phyloP scores from a whole-genome alignment of 2,329 filamentous ascomycete genomes.

The Plectosphaerella sp. region DNA sequence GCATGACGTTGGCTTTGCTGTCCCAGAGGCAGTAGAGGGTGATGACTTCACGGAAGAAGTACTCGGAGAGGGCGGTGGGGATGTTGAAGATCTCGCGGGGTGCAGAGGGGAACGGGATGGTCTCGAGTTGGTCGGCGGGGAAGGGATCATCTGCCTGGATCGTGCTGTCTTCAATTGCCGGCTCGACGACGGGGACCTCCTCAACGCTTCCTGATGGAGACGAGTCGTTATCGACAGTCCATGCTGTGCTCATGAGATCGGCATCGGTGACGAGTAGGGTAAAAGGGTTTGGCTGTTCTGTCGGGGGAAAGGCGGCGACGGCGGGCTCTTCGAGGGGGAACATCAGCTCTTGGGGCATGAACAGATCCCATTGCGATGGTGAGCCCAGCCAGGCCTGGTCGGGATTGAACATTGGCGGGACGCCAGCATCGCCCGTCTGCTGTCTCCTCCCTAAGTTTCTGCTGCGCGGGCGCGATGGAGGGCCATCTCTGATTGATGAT shows the following conservation, averaged over 20 bases:
- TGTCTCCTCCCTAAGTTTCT: no score
- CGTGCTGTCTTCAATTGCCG: no score
- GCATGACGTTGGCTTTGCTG: constrained; percentile 14
- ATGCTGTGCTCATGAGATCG: background rate
- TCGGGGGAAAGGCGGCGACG: background rate
- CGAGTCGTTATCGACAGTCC: background rate
- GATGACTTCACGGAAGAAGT: constrained; percentile 16
- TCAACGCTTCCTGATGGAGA: no score
- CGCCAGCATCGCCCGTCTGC: no score
- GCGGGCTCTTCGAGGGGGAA: no score
- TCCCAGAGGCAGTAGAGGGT: constrained; percentile 16
- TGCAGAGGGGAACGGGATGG: background rate
- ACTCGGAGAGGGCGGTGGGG: constrained; percentile 9
- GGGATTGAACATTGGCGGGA: no score
- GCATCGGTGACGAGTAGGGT: background rate
- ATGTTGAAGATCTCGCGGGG: constrained; percentile 9
- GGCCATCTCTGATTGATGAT: background rate
- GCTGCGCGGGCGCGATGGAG: background rate
- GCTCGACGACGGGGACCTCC: no score
- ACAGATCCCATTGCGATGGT: no score
- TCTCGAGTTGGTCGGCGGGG: background rate
- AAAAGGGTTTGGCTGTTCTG: background rate
- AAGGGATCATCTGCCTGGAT: no score
- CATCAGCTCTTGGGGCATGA: no score
- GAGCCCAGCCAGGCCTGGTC: no score